Evolutionary conservation across 768 basidiomycete species (phyloP), one percentile per base, ranked within the genome.

Genomic region (Mycena latifolia): DNA sequence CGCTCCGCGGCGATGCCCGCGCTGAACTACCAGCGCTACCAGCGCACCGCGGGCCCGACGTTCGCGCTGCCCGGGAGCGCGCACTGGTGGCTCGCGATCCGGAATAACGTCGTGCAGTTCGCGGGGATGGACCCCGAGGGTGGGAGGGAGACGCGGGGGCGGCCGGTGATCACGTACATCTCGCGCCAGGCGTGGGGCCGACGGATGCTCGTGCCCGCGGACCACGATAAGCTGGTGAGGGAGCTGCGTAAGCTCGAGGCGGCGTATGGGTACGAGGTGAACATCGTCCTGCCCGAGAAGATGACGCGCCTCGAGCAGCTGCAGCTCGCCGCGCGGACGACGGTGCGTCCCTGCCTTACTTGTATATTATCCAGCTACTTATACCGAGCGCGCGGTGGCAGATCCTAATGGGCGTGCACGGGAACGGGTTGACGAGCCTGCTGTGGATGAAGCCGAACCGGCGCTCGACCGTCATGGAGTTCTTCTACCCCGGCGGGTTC

Each of bases 341-440:
- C 96, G 55, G 93, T 96, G 74, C 70, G 90, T 76, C 50, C 63
- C 25, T 29, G 20, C 28, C 66, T 12, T 56, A 35, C 58, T 41
- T 17, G 8, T 39, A 4, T 39, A 15, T 39, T 3, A 15, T 39
- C 5, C 17, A 39, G 8, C 15, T 12, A 39, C 37, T 39, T 39
- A 7, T 35, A 39, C 14, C 10, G 37, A 39, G 37, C 10, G 37
- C 37, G 27, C 17, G n/a, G n/a, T n/a, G n/a, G 31, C 66, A 97
- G 95, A 94, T 97, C 71, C 86, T 97, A 89, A 91, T 96, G 86
- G 95, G 95, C 56, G 92, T 97, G 20, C 95, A 97, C 72, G 95
- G 96, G 14, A 98, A 98, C 74, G 96, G 94, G 37, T 76, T 98
- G 37, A 96, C 95, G 0, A 85, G 93, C 28, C 84, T 96, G 1